Base-by-base conservation (phyloP, 2,329 filamentous ascomycete genomes). In the Plenodomus lindquistii region DNA sequence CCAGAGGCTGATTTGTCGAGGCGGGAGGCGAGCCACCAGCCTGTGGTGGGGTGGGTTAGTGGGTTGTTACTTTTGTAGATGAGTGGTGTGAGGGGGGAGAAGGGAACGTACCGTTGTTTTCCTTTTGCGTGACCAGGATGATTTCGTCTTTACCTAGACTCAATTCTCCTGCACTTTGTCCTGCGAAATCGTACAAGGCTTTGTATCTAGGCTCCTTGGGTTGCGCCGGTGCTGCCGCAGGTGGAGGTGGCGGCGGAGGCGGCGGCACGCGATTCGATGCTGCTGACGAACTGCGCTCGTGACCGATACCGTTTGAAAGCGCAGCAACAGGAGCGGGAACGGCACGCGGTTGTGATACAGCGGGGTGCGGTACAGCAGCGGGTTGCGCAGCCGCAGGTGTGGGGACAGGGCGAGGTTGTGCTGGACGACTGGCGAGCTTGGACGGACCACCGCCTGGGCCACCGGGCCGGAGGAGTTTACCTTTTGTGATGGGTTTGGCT, bases 21-120 rank as follows among this genome's bases (percentile, higher is more conserved):
- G 54, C 87, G 89, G 77, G 91, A 93, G 55, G 87, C 94, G 39
- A 97, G 80, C 93, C 93, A 97, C 94, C 94, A 99, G 44, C 94
- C 93, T 96, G 60, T 35, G 34, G 34, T 17, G 18, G 17, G 42
- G 41, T 43, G 42, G n/a, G n/a, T 62, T 47, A 69, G 70, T 43
- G 13, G 17, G 15, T 17, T 18, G 35, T 9, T 44, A 37, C 15
- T 24, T 9, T 29, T 10, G n/a, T 22, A 20, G 16, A 42, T 13
- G 15, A 10, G n/a, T 29, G n/a, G n/a, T 27, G 8, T 11, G 21
- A 29, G 21, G 20, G 21, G 19, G 20, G 41, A 24, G 34, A 8
- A 37, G 37, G 19, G 18, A 31, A 72, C 86, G 73, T 83, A 96
- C 93, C 94, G 70, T 97, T 97, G 71, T 83, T 86, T 74, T 97